A percentile compares a stretch with the other conserved stretches of the same genome.
Evolutionary conservation across 768 basidiomycete genomes (phyloP).

Genomic region (Lactarius hatsudake): DNA sequence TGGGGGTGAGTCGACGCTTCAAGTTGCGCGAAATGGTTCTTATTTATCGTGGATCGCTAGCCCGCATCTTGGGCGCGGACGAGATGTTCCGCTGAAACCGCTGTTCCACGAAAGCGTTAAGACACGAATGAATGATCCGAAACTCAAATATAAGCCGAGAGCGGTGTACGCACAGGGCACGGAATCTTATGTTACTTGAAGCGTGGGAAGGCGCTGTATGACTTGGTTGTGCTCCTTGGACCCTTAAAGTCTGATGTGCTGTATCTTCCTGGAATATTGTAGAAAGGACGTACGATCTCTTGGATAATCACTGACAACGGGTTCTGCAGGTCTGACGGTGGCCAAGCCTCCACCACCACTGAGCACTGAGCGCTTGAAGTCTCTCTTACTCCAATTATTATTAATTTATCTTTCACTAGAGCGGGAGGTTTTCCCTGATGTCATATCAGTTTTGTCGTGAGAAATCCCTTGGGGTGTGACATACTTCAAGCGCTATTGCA

Average conservation of each 20-base stretch:
- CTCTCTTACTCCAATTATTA: no score
- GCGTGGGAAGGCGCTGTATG: no score
- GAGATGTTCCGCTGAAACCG: constrained; percentile 48
- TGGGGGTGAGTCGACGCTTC: constrained; percentile 46
- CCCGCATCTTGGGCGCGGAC: constrained; percentile 55
- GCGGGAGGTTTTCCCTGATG: no score
- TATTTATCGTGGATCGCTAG: constrained; percentile 32
- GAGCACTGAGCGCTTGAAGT: no score
- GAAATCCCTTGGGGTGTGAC: no score
- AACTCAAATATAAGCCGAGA: constrained; percentile 54
- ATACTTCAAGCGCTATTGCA: no score
- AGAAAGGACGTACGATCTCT: no score
- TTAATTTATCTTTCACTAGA: no score
- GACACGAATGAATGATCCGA: constrained; percentile 49
- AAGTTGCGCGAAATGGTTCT: not conserved
- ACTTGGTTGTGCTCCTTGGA: not conserved
- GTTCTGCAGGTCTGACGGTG: no score
- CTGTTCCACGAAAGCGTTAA: constrained; percentile 65
- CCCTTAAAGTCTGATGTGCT: not conserved
- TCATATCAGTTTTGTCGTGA: no score
- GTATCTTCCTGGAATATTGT: not conserved
- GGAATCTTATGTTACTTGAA: constrained; percentile 46
- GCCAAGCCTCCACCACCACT: no score
- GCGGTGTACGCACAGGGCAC: constrained; percentile 50
- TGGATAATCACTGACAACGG: no score